Conservation (phyloP, 1,139 yeast genomes). For the Candida pseudoviswanathii region DNA sequence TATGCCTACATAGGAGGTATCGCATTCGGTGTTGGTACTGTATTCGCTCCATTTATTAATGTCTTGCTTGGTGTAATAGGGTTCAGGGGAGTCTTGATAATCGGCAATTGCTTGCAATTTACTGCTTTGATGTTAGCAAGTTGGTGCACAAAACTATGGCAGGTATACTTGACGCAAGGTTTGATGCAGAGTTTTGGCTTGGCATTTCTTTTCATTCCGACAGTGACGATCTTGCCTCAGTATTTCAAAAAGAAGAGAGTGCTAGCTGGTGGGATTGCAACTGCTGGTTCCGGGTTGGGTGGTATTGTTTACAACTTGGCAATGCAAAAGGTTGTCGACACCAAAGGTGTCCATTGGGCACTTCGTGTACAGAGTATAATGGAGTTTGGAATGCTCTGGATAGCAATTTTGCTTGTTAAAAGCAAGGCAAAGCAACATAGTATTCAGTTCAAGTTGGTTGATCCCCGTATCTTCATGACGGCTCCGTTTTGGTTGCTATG, state of each 20-base stretch:
- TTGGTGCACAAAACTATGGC: slow-evolving; percentile 52
- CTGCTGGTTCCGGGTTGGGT: slow-evolving; percentile 65
- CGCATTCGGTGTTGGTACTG: slow-evolving; percentile 36
- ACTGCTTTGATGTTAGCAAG: slow-evolving; percentile 57
- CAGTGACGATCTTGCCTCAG: slow-evolving; percentile 46
- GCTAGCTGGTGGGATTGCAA: slow-evolving; percentile 57
- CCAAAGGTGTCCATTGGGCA: slow-evolving; percentile 35
- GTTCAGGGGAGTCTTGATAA: slow-evolving; percentile 32
- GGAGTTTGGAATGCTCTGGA: slow-evolving; percentile 32
- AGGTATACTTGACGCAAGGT: slow-evolving; percentile 54
- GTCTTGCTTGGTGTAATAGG: slow-evolving; percentile 44
- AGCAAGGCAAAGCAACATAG: slow-evolving; percentile 22
- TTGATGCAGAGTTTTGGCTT: slow-evolving; percentile 52
- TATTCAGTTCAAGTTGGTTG: slow-evolving; percentile 40
- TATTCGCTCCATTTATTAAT: slow-evolving; percentile 43
- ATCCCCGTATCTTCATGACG: slow-evolving; percentile 26
- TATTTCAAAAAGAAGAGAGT: slow-evolving; percentile 59
- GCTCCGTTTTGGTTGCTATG: slow-evolving; percentile 35
- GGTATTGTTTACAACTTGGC: slow-evolving; percentile 52
- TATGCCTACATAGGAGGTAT: slow-evolving; percentile 46
- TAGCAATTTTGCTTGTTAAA: slow-evolving; percentile 30
- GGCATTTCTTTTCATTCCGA: slow-evolving; percentile 47
- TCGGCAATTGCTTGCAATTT: slow-evolving; percentile 54
- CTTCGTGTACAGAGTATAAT: slow-evolving; percentile 39
- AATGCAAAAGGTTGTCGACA: slow-evolving; percentile 37